Percentiles rank a stretch among this genome's conserved stretches.
phyloP scores from a whole-genome alignment of 331 rosid species.

The Arachis monticola region DNA sequence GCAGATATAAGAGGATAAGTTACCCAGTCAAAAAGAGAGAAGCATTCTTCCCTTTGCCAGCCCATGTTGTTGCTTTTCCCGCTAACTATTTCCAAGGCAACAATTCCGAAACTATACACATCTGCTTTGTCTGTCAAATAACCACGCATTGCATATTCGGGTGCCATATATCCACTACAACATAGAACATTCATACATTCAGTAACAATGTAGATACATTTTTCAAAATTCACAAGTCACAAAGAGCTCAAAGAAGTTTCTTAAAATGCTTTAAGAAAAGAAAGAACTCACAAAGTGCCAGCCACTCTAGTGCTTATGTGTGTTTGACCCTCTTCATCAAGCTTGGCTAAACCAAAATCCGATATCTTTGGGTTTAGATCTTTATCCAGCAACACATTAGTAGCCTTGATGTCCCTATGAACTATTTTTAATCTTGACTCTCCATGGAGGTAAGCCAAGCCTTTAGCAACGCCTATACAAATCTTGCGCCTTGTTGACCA shows the following conservation, averaged over 20 bases:
- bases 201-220: neutral
- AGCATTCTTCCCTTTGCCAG: neutral
- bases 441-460: conserved; percentile 72
- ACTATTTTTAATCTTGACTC: conserved; percentile 74
- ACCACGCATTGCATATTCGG: conserved; percentile 72
- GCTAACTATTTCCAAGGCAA: conserved; percentile 59
- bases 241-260: too few species aligned
- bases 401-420: conserved; percentile 76
- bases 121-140: conserved; percentile 66
- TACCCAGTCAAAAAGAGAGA: too few species aligned
- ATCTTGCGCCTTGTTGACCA: conserved; percentile 65
- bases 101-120: conserved; percentile 70
- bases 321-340: conserved; percentile 59
- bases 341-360: conserved; percentile 78
- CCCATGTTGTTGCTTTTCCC: conserved; percentile 54
- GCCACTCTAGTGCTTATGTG: conserved; percentile 72
- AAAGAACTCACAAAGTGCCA: conserved; percentile 64
- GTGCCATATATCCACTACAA: conserved; percentile 67
- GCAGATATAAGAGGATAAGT: too few species aligned
- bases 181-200: neutral
- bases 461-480: conserved; percentile 70
- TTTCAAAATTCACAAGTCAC: neutral
- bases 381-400: conserved; percentile 67
- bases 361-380: conserved; percentile 67
- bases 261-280: too few species aligned